Evolutionary conservation across 345 rosid genomes (phyloP), one percentile per base, ranked within the genome.

Genomic region (Erodium maritimum): DNA sequence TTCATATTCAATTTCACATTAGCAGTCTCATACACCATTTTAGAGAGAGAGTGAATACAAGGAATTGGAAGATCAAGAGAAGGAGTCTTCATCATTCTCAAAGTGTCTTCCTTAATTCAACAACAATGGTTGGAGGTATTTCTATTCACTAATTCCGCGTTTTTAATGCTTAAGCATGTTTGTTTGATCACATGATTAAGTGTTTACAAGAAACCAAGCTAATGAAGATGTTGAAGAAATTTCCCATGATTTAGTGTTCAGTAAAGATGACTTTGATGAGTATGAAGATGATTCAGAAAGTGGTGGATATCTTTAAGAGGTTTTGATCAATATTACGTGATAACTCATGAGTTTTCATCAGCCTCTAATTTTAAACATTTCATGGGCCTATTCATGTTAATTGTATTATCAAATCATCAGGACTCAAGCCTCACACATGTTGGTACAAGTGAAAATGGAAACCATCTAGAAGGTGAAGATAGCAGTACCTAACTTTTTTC

Each of bases 281-380:
- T 69, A 58, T 12, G 77, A 17, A 60, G 81, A 76, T 79, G 87
- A 84, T 69, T 86, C 90, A 4, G 87, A 79, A 55, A 91, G 86
- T 73, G 95, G 89, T 66, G 95, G 89, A 69, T 88, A 79, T 74
- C 74, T 91, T 66, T 74, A 81, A 19, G 95, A 91, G 99, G 99
- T 83, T 70, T 63, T 61, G 58, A 29, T 58, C 23, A 69, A 51
- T 66, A 33, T 65, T 20, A 50, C 65, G 54, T 21, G 12, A 56
- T 21, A 23, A 19, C n/a, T n/a, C n/a, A n/a, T n/a, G n/a, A n/a
- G 1, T 20, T 50, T 57, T 58, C 51, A 4, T n/a, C n/a, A n/a
- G n/a, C n/a, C n/a, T n/a, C n/a, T 23, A 23, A 21, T 53, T 65
- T 64, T 23, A 22, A n/a, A n/a, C n/a, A 34, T 67, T 34, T 60